These are phyloP conservation scores for Lecanicillium sp. DNA, from an alignment of 2,329 filamentous ascomycete species.

Conservation along the genomic window DNA sequence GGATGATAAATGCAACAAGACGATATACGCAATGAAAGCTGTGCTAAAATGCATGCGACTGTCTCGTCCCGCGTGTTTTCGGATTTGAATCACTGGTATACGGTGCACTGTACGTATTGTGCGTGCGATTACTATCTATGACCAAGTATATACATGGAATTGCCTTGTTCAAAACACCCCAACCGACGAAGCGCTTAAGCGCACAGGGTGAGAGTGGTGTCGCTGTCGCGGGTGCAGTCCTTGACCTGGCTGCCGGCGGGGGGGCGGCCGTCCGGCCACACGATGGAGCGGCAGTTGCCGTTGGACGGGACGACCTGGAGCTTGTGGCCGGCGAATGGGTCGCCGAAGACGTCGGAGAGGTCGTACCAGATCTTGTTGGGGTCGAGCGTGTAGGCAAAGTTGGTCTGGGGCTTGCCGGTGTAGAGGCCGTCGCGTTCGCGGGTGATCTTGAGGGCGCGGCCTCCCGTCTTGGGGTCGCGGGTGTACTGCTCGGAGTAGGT, in stretches of 20 bases:
- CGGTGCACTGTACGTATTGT: no score
- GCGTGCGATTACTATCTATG: neutral
- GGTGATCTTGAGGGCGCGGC: conserved; percentile 34
- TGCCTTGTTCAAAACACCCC: neutral
- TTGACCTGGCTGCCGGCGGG: conserved; percentile 34
- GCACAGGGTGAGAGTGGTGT: conserved; percentile 33
- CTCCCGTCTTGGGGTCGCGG: conserved; percentile 32
- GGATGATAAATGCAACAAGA: no score
- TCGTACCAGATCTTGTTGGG: conserved; percentile 32
- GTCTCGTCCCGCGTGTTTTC: no score
- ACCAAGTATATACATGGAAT: neutral
- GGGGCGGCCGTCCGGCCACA: conserved; percentile 29
- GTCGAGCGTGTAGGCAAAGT: conserved; percentile 35
- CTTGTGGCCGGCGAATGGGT: conserved; percentile 30
- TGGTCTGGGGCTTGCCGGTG: conserved; percentile 34
- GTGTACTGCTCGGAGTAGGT: conserved; percentile 30
- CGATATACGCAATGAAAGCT: no score
- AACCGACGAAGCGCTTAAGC: conserved; percentile 15
- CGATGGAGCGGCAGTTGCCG: conserved; percentile 28
- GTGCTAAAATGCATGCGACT: no score
- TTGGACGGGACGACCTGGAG: conserved; percentile 26
- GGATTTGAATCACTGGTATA: no score
- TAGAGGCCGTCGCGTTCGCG: conserved; percentile 29
- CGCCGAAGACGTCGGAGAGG: conserved; percentile 35
- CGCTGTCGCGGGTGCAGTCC: conserved; percentile 26